A percentile compares a stretch with the other conserved stretches of the same genome.
Evolutionary conservation across 2,329 filamentous ascomycete genomes (phyloP).

Genomic region (Ilyonectria robusta): DNA sequence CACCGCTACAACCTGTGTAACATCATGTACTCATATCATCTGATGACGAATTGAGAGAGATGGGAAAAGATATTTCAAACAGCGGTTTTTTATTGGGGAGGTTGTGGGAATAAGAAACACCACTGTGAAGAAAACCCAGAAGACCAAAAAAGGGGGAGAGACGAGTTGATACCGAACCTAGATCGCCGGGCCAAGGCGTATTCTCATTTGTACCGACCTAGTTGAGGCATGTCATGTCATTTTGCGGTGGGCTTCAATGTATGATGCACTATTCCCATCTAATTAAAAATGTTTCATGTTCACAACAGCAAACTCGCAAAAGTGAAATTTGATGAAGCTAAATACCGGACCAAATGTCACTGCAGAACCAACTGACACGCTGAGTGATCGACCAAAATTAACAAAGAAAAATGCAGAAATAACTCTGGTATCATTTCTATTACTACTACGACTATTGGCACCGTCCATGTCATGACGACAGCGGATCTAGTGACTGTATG

Average conservation of each 20-base stretch:
- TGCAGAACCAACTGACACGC: too few species aligned
- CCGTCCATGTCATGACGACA: constrained; percentile 37
- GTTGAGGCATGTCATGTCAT: constrained; percentile 35
- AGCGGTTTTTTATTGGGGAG: constrained; percentile 22
- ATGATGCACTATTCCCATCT: constrained; percentile 37
- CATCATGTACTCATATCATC: constrained; percentile 47
- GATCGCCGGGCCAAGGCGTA: constrained; percentile 38
- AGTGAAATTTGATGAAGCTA: background rate
- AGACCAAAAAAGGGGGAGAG: constrained; percentile 30
- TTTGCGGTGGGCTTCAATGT: constrained; percentile 21
- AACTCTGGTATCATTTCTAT: constrained; percentile 46
- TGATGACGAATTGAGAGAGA: constrained; percentile 43
- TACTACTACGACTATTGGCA: constrained; percentile 48
- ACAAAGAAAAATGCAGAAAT: background rate
- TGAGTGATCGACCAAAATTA: background rate
- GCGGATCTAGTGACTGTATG: constrained; percentile 44
- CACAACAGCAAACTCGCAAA: constrained; percentile 1
- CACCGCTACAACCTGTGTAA: constrained; percentile 37
- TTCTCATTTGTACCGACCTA: constrained; percentile 45
- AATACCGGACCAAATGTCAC: too few species aligned
- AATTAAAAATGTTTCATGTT: constrained; percentile 44
- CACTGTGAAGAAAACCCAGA: constrained; percentile 24
- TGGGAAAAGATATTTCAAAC: constrained; percentile 29
- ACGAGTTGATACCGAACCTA: constrained; percentile 30
- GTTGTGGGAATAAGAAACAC: constrained; percentile 21